Percentiles rank a stretch among this genome's conserved stretches.
Conservation (phyloP, 1,284 basidiomycete species). For the Singerocomus inundabilis region DNA sequence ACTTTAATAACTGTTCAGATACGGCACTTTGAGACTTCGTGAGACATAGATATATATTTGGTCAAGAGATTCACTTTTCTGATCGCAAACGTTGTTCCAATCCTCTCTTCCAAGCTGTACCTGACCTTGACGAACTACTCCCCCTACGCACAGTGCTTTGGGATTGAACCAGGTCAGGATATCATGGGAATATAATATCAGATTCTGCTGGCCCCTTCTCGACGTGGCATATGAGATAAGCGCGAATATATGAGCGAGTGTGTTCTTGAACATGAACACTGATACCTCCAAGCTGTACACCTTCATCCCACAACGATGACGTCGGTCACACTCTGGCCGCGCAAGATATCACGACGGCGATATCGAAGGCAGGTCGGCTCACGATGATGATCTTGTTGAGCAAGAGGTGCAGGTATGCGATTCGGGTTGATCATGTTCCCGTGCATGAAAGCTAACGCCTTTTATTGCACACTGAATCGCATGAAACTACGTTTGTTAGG, state of each 20-base stretch:
- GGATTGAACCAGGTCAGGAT: not conserved
- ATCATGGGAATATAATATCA: not conserved
- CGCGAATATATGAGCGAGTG: not conserved
- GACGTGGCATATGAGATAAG: not conserved
- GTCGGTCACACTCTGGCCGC: not conserved
- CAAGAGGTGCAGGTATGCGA: conserved; percentile 17
- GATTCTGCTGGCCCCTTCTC: not conserved
- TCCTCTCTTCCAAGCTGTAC: not conserved
- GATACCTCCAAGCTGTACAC: not conserved
- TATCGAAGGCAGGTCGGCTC: conserved; percentile 36
- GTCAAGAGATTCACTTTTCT: conserved; percentile 1
- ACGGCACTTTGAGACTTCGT: conserved; percentile 47
- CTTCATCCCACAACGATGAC: not conserved
- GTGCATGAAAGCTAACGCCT: not conserved
- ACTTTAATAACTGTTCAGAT: conserved; percentile 36
- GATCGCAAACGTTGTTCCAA: not conserved
- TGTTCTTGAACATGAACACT: not conserved
- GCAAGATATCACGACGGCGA: conserved; percentile 52
- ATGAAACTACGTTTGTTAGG: no score
- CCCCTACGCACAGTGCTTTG: not conserved
- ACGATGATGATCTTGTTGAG: conserved; percentile 32
- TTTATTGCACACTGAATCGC: conserved; percentile 7
- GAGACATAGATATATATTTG: conserved; percentile 1
- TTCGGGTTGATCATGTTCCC: not conserved
- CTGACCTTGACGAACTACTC: not conserved